These are phyloP conservation scores for Globisporangium paddicum DNA, from an alignment of 352 stramenopile species.

Conservation along the genomic window DNA sequence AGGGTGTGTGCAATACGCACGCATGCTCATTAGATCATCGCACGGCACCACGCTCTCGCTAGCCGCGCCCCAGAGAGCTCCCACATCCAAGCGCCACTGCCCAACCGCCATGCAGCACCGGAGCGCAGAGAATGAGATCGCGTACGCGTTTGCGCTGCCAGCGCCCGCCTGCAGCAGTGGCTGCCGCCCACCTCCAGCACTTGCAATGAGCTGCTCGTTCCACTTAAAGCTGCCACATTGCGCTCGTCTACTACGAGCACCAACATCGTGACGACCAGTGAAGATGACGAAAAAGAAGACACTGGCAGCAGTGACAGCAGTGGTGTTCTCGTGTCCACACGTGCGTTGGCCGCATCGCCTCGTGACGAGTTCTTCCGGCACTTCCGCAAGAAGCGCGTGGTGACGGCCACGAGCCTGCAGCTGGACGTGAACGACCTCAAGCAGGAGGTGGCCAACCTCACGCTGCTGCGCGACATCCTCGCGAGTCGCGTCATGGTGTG, in stretches of 20 bases:
- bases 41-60: too few relatives aligned
- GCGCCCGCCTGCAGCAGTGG: neutral
- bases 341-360: neutral
- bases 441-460: constrained; percentile 19
- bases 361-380: constrained; percentile 1
- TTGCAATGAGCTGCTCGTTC: neutral
- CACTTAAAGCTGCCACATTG: neutral
- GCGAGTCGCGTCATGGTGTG: constrained; percentile 11
- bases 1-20: too few relatives aligned
- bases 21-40: too few relatives aligned
- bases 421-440: constrained; percentile 23
- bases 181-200: neutral
- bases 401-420: constrained; percentile 7
- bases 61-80: neutral
- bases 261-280: neutral
- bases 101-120: neutral
- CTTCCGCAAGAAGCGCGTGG: constrained; percentile 10
- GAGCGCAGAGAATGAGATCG: constrained; percentile 2
- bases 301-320: neutral
- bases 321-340: neutral
- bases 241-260: neutral
- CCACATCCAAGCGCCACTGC: too few relatives aligned
- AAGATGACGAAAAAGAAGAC: neutral
- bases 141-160: constrained; percentile 8
- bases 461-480: constrained; percentile 13